These are phyloP conservation scores for Scheffersomyces cryptocercus DNA, from an alignment of 1,139 yeast genomes.

Conservation along the genomic window DNA sequence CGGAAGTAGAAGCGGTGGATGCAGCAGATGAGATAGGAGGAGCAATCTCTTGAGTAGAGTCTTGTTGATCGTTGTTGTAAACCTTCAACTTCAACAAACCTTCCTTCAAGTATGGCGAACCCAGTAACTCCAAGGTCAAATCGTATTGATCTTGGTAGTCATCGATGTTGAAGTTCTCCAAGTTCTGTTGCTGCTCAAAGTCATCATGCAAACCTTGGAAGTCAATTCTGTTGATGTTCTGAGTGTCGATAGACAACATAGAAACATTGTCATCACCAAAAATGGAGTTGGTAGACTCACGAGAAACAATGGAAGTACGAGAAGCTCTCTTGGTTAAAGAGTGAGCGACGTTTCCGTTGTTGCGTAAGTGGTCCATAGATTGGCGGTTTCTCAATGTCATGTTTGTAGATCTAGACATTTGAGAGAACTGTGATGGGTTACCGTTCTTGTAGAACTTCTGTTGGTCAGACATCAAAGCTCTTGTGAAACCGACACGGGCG, in stretches of 20 bases:
- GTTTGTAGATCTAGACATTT: slow-evolving; percentile 17
- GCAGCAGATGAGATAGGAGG: slow-evolving; percentile 23
- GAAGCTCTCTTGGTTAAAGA: slow-evolving; percentile 34
- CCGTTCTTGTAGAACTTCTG: slow-evolving; percentile 23
- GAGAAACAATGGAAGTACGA: slow-evolving; percentile 37
- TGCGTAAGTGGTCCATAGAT: slow-evolving; percentile 9
- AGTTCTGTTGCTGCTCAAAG: slow-evolving; percentile 14
- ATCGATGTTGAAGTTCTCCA: slow-evolving; percentile 42
- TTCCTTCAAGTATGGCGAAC: slow-evolving; percentile 81
- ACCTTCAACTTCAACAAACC: slow-evolving; percentile 61
- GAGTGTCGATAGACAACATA: slow-evolving; percentile 39
- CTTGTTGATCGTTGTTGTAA: slow-evolving; percentile 42
- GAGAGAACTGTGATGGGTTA: slow-evolving; percentile 23
- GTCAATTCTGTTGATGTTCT: slow-evolving; percentile 22
- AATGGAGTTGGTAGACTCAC: slow-evolving; percentile 21
- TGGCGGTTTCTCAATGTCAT: slow-evolving; percentile 7
- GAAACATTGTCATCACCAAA: slow-evolving; percentile 31
- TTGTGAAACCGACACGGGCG: slow-evolving; percentile 42
- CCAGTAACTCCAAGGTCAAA: slow-evolving; percentile 61
- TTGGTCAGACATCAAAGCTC: slow-evolving; percentile 41
- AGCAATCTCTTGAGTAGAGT: slow-evolving; percentile 21
- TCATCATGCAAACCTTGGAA: slow-evolving; percentile 15
- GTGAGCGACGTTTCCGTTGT: slow-evolving; percentile 1
- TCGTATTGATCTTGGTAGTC: slow-evolving; percentile 56
- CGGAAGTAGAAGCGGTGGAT: slow-evolving; percentile 20